Base-by-base conservation (phyloP, 2,329 filamentous ascomycete species). In the Fusarium pseudoanthophilum region DNA sequence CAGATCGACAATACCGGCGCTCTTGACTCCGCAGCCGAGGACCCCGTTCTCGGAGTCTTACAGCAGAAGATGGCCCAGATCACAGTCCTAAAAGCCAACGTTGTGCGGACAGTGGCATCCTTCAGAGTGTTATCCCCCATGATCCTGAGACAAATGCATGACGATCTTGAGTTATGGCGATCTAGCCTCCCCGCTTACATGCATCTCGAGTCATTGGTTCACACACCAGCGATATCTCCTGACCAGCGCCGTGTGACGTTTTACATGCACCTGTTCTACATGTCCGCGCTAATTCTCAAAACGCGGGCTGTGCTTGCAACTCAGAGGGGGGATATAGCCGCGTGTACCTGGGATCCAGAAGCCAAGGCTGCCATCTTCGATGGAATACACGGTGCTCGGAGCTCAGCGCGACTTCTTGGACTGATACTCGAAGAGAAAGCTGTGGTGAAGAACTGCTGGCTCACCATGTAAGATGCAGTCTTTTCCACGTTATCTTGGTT, bases 391-490 rank as follows among this genome's bases (percentile, higher is more conserved):
- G 60, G 26, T 5, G 34, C 60, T 2, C 42, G 52, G 0, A 28
- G 2, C 6, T 63, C 60, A 3, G 60, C 11, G 1, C 8, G 11
- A 18, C 34, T 63, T 2, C n/a, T 63, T 0, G 52, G 26, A 0
- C n/a, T 40, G 11, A 59, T 63, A 1, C 16, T 4, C 2, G 8
- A 59, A 2, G 52, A 63, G 15, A 48, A 36, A 0, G 52, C 60
- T 1, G 52, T 63, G 14, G 60, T 63, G 7, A 63, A 63, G 28
- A 63, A 48, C 3, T 63, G 34, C n/a, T 63, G 42, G 60, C 4
- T 63, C 0, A 58, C 40, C 0, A 63, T 63, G 52, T 58, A 34
- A 58, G 40, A 16, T 7, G 30, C 15, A 34, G 32, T 34, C 32
- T 15, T 34, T 34, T 15, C 32, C 14, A 34, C 32, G 14, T 34